phyloP scores from a whole-genome alignment of 352 stramenopile genomes.

The Phytopythium cucurbitacearum region DNA sequence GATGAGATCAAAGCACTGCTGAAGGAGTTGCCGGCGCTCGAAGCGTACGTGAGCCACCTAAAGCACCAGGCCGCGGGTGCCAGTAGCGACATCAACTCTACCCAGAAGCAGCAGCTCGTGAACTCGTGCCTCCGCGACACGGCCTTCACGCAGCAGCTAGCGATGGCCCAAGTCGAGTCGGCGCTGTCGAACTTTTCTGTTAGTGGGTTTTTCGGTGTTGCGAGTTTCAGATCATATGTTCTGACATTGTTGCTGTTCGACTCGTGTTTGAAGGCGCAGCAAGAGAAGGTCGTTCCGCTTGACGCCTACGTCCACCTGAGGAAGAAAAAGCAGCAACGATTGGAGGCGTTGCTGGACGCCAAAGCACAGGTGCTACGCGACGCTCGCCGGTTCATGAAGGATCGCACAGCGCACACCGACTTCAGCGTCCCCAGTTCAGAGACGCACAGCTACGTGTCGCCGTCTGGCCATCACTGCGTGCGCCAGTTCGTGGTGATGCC shows the following conservation, averaged over 20 bases:
- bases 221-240: neutral
- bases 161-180: constrained; percentile 15
- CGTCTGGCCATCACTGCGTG: constrained; percentile 17
- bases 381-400: constrained; percentile 17
- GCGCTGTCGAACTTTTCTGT: constrained; percentile 16
- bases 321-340: constrained; percentile 8
- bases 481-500: constrained; percentile 24
- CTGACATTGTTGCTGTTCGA: neutral
- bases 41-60: constrained; percentile 25
- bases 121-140: constrained; percentile 20
- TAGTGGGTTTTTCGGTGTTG: neutral
- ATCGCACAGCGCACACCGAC: constrained; percentile 16
- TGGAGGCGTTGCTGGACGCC: constrained; percentile 9
- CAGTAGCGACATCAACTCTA: constrained; percentile 25
- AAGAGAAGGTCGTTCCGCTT: constrained; percentile 22
- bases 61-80: constrained; percentile 23
- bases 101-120: constrained; percentile 25
- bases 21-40: constrained; percentile 16
- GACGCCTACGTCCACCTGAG: constrained; percentile 21
- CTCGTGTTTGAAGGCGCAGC: constrained; percentile 4
- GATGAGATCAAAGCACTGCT: constrained; percentile 22
- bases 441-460: constrained; percentile 17
- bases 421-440: constrained; percentile 16
- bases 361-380: constrained; percentile 16
- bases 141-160: constrained; percentile 15